Evolutionary conservation across 352 stramenopile species (phyloP), one percentile per base, ranked within the genome.

Genomic region (Aphanomyces astaci): DNA sequence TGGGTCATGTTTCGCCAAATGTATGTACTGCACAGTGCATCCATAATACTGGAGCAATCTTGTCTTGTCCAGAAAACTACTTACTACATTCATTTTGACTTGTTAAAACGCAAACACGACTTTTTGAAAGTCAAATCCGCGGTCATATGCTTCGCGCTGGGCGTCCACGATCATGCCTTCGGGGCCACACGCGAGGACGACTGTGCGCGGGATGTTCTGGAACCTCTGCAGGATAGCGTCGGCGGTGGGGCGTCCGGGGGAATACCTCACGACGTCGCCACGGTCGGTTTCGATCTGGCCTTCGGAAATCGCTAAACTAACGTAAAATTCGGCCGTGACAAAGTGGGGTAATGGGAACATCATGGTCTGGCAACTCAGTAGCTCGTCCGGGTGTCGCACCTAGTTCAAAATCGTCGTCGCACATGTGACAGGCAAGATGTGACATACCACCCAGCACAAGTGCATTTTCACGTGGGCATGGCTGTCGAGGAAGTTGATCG

Each of bases 51-150:
- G n/a, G n/a, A n/a, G n/a, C n/a, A n/a, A n/a, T n/a, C n/a, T n/a
- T n/a, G n/a, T n/a, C n/a, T n/a, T n/a, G n/a, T n/a, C n/a, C n/a
- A n/a, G n/a, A n/a, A n/a, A n/a, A n/a, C n/a, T n/a, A n/a, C n/a
- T n/a, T n/a, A n/a, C n/a, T n/a, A n/a, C n/a, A n/a, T n/a, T n/a
- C n/a, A n/a, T n/a, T n/a, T n/a, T n/a, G n/a, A n/a, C n/a, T n/a
- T n/a, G n/a, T 70, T 70, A 66, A 66, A 84, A 94, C 78, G 80
- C 78, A 68, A 92, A 94, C 33, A 90, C 75, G 60, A 92, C 85
- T 65, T 90, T 92, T 71, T 94, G 85, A 66, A 94, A 92, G 59
- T 88, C 80, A 64, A 89, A 92, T 60, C 75, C 75, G 56, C 82
- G 87, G 54, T 71, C 73, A 33, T 80, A 79, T 19, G 85, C 81